Base-by-base conservation (phyloP, 805 yeast species). In the Wickerhamiella dianesei region DNA sequence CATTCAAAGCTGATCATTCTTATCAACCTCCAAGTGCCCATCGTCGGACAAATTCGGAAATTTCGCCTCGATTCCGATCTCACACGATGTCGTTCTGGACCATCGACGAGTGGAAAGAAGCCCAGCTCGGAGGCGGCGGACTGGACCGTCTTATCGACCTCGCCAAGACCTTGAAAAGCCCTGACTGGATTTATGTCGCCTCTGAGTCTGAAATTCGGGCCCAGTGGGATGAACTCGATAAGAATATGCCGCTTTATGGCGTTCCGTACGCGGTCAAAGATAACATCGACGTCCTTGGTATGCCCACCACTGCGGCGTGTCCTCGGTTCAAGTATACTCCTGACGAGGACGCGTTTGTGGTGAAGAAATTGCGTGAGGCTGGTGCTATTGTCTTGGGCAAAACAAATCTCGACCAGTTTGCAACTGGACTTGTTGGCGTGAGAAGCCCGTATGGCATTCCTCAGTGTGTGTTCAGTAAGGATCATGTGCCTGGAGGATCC, bases 211-310 rank as follows among this genome's bases (percentile, higher is more conserved):
- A 75, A 53, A 64, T 89, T 44, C 56, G 60, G 37, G 82, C 79
- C 54, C 97, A 89, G 64, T 85, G 95, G 87, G 71, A 72, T 44
- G 75, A 78, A 36, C 67, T 88, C 3, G 49, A 55, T 8, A 53
- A 51, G 21, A 46, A 40, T 25, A 55, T 63, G 14, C 84, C 86
- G 14, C 71, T 89, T 21, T 89, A 79, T 59, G 97, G 97, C 63
- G 97, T 92, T 2, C 98, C 98, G 1, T 74, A 86, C 41, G 98
- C 96, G 14, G 76, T 89, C 41, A 89, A 89, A 64, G 98, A 89
- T 64, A 89, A 92, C 64, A 92, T 89, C 50, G 97, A 89, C 60
- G 96, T 76, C 20, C 74, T 73, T 53, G 83, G 82, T 3, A 75
- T 84, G 53, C 71, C 76, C 25, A 92, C 98, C 9, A 89, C 98